phyloP scores from a whole-genome alignment of 2,329 filamentous ascomycete genomes.

The Rhexocercosporidium sp. region DNA sequence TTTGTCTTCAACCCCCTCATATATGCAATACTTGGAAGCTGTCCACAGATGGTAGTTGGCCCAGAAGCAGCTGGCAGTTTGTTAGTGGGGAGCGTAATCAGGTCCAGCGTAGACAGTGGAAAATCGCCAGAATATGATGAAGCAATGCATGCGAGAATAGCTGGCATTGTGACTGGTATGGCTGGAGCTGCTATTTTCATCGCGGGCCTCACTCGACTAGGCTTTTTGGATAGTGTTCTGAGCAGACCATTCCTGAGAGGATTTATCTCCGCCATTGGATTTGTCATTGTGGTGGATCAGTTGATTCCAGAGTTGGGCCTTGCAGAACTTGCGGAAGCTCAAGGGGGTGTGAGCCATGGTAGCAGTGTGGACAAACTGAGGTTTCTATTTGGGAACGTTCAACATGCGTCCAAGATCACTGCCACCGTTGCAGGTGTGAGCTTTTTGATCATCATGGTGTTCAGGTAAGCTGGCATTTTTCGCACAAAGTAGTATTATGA shows the following conservation, averaged over 20 bases:
- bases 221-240: constrained; percentile 92
- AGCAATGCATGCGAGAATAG: constrained; percentile 76
- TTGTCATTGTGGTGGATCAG: constrained; percentile 96
- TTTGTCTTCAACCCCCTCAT: constrained; percentile 93
- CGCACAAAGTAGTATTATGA: background rate
- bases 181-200: constrained; percentile 88
- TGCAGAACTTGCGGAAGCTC: constrained; percentile 64
- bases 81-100: constrained; percentile 85
- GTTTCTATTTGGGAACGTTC: constrained; percentile 74
- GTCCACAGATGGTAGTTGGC: constrained; percentile 90
- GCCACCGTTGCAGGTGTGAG: constrained; percentile 77
- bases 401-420: constrained; percentile 75
- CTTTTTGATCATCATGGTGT: constrained; percentile 90
- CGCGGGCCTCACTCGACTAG: constrained; percentile 82
- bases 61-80: constrained; percentile 94
- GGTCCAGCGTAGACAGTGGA: constrained; percentile 74
- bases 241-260: constrained; percentile 91
- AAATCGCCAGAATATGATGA: constrained; percentile 67
- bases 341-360: constrained; percentile 73
- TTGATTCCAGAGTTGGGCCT: constrained; percentile 89
- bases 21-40: constrained; percentile 90
- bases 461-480: constrained; percentile 59
- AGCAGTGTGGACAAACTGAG: constrained; percentile 85
- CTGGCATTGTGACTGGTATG: constrained; percentile 86
- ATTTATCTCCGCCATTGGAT: constrained; percentile 96